phyloP scores from a whole-genome alignment of 2,329 filamentous ascomycete species.

The Aspergillus chevalieri region DNA sequence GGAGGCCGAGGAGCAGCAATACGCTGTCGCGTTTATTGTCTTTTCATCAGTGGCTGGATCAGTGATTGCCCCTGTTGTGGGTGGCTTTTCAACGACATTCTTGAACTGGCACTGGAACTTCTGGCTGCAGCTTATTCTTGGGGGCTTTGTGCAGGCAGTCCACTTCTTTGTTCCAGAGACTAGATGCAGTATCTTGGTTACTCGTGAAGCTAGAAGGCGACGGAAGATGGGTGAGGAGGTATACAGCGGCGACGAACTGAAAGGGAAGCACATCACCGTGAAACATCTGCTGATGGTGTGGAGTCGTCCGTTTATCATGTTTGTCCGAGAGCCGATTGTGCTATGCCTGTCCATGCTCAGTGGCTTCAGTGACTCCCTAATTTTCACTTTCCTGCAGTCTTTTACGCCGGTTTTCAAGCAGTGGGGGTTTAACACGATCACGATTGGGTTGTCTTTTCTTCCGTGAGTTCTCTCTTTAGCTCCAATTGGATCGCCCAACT shows the following conservation, averaged over 20 bases:
- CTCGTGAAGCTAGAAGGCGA: constrained; percentile 52
- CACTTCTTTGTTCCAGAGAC: constrained; percentile 52
- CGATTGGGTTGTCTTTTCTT: constrained; percentile 49
- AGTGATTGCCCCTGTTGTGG: constrained; percentile 42
- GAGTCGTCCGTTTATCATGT: constrained; percentile 58
- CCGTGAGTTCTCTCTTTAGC: constrained; percentile 31
- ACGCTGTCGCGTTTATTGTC: constrained; percentile 56
- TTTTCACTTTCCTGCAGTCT: constrained; percentile 61
- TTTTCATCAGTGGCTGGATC: constrained; percentile 52
- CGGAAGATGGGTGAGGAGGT: constrained; percentile 55
- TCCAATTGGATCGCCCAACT: background rate
- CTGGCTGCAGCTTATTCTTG: constrained; percentile 57
- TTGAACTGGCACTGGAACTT: constrained; percentile 56
- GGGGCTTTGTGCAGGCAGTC: constrained; percentile 47
- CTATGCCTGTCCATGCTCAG: constrained; percentile 56
- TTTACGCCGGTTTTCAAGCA: constrained; percentile 55
- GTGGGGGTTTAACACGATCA: constrained; percentile 51
- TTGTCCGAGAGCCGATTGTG: constrained; percentile 60
- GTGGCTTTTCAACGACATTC: constrained; percentile 47
- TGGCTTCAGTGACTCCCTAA: constrained; percentile 59
- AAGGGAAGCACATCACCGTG: constrained; percentile 49
- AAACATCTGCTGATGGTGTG: constrained; percentile 54
- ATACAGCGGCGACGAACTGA: constrained; percentile 67
- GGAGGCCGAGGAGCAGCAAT: constrained; percentile 52
- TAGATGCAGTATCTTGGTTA: constrained; percentile 52